Evolutionary conservation across 441 rosid genomes (phyloP), one percentile per base, ranked within the genome.

Genomic region (Kokia cookei): DNA sequence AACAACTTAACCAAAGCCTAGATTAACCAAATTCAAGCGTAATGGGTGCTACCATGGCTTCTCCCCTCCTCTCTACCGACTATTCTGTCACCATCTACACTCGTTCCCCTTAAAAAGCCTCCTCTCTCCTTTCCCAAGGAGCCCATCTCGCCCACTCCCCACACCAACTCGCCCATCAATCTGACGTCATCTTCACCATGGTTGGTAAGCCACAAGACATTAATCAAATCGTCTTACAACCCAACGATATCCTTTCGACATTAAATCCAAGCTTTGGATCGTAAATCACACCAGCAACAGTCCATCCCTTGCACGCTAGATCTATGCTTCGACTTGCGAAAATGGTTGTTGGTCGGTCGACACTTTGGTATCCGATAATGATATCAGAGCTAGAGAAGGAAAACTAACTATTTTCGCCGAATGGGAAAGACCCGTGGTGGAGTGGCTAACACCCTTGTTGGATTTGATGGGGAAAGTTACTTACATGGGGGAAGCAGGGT

Each of bases 1-100:
- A 37, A 37, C 42, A 37, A 37, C 6, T 37, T 37, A 37, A 37
- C 42, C 42, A 0, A 37, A 37, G 42, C 42, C 1, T 6, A 37
- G 42, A 37, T 37, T 3, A 37, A 37, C 42, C 42, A 37, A 37
- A 19, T 19, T 19, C 22, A 19, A 19, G 98, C 40, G 83, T 91
- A 2, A 92, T 92, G 95, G 97, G 97, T 27, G 86, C 88, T 0
- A 88, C 97, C 26, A 91, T 91, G 95, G 97, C 90, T 24, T 72
- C 93, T 35, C 97, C 86, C 80, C 80, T 94, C 75, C 87, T 92
- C 76, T 73, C 89, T 8, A 89, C 93, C 37, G 94, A 97, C 64
- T 94, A 90, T 80, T 70, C 75, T 2, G 75, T 92, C 77, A 79
- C 90, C 69, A 13, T 90, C 80, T 94, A 87, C 75, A 90, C 94